A percentile compares a stretch with the other conserved stretches of the same genome.
Conservation (phyloP, 2,329 filamentous ascomycete genomes). For the Arthrocladium fulminans region DNA sequence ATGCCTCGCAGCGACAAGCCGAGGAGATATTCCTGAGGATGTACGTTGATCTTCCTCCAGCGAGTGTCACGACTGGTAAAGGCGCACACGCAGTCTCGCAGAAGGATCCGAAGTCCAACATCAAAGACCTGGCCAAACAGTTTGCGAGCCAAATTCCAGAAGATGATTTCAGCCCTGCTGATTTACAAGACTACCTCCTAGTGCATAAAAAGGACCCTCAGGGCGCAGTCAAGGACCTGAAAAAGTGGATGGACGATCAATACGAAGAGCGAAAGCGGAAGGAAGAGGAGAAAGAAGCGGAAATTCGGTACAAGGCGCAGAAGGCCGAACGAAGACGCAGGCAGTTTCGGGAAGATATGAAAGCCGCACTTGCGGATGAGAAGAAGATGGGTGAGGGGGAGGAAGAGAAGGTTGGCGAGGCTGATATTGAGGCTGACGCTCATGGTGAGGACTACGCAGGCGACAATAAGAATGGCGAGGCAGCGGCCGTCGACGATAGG, state of each 20-base stretch:
- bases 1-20: conserved; percentile 23
- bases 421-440: neutral
- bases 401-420: neutral
- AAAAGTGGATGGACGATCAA: conserved; percentile 30
- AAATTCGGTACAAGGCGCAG: conserved; percentile 6
- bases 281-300: conserved; percentile 19
- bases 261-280: conserved; percentile 14
- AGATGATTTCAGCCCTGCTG: conserved; percentile 41
- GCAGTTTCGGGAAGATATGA: conserved; percentile 9
- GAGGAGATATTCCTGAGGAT: conserved; percentile 26
- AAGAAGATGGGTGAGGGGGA: conserved; percentile 1
- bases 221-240: conserved; percentile 36
- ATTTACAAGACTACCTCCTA: conserved; percentile 47
- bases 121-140: conserved; percentile 34
- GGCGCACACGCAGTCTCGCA: neutral
- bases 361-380: conserved; percentile 5
- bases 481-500: neutral
- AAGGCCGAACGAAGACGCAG: conserved; percentile 9
- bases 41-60: conserved; percentile 21
- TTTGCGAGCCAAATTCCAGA: conserved; percentile 42
- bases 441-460: neutral
- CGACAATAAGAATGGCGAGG: neutral
- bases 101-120: conserved; percentile 10
- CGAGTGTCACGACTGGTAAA: neutral
- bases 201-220: conserved; percentile 41